Evolutionary conservation across 371 early-diverging fungal species (phyloP), one percentile per base, ranked within the genome.

Genomic region (Capillidium heterosporum): DNA sequence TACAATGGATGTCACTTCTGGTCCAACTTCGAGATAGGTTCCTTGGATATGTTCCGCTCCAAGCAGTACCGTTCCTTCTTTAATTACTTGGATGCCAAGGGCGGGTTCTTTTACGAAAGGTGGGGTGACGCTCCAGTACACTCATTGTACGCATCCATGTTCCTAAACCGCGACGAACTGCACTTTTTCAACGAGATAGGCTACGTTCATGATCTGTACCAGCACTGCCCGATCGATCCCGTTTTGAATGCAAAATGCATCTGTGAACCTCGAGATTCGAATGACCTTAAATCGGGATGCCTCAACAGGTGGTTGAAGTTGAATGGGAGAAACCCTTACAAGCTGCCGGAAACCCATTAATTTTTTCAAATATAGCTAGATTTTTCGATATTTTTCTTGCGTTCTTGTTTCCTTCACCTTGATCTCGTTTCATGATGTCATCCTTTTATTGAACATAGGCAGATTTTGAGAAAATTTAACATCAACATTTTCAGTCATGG

Each of bases 81-180:
- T 66, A 74, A 89, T 19, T 81, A 76, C 59, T 65, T 96, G 28
- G 95, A 96, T 61, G 67, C 65, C 40, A 67, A 74, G 13, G 93
- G 94, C 13, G 92, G 92, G 0, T 95, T 92, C 74, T 94, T 86
- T 63, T 94, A 91, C 63, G 93, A 94, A 67, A 69, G 87, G 67
- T 94, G 94, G 94, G 94, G 95, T 4, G 95, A 96, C 73, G 97
- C 95, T 0, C 95, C 97, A 5, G 86, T 94, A 0, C 97, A 93
- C 64, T 84, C 89, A 0, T 72, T 94, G 62, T 80, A 78, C 15
- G 81, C 78, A 13, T 74, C 80, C 10, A 29, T 90, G 51, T 69
- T 89, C 59, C 66, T 83, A 48, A 65, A 73, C 24, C 69, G 78
- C 57, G 63, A 72, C 7, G 71, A 91, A 63, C 66, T 93, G 2